phyloP scores from a whole-genome alignment of 495 filamentous ascomycete species.

The Trichoderma erinaceum region DNA sequence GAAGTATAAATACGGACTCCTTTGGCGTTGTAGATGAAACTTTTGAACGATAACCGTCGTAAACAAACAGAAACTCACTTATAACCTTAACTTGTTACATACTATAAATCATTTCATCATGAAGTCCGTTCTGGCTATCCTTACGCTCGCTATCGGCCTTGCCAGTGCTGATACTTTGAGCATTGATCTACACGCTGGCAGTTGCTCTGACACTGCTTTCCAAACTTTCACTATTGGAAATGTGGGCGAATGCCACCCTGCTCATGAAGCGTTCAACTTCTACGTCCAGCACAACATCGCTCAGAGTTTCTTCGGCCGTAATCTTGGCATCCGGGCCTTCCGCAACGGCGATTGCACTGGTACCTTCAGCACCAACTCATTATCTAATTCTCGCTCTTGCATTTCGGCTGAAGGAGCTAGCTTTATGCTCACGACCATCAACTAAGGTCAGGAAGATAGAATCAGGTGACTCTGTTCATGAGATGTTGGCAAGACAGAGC shows the following conservation, averaged over 20 bases:
- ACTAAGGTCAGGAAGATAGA: neutral
- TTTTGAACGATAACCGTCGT: neutral
- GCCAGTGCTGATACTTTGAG: neutral
- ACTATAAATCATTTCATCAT: neutral
- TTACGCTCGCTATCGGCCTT: neutral
- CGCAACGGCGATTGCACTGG: neutral
- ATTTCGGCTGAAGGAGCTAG: neutral
- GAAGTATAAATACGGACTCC: neutral
- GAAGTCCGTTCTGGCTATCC: neutral
- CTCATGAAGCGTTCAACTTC: neutral
- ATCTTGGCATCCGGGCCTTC: neutral
- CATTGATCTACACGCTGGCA: neutral
- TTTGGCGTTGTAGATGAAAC: neutral
- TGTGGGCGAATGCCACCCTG: neutral
- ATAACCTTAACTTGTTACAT: neutral
- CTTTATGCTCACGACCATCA: neutral
- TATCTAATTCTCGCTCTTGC: neutral
- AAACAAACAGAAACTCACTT: neutral
- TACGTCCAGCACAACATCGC: neutral
- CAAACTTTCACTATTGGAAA: neutral
- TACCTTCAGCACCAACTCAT: neutral
- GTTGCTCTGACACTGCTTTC: neutral
- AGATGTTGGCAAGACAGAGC: neutral
- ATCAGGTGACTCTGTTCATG: neutral
- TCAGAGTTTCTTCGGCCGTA: neutral